phyloP scores from a whole-genome alignment of 805 yeast genomes.

The Lachancea lanzarotensis region DNA sequence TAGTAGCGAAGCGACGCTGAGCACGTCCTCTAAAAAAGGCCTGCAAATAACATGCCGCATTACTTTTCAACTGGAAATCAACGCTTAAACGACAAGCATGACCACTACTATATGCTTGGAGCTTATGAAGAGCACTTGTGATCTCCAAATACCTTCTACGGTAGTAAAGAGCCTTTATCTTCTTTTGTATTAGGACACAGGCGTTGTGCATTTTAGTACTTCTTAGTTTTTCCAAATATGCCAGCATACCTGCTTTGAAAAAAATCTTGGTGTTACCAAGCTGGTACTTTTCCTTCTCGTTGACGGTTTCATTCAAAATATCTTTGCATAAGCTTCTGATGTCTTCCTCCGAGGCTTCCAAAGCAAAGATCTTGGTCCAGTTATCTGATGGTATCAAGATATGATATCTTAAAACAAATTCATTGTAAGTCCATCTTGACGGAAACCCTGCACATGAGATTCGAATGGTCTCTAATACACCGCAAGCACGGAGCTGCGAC shows the following conservation, averaged over 20 bases:
- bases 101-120: slow-evolving; percentile 66
- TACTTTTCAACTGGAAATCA: slow-evolving; percentile 46
- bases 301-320: slow-evolving; percentile 58
- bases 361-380: slow-evolving; percentile 56
- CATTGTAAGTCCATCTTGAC: slow-evolving; percentile 89
- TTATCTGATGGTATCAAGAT: slow-evolving; percentile 66
- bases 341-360: slow-evolving; percentile 45
- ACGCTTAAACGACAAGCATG: slow-evolving; percentile 48
- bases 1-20: slow-evolving; percentile 37
- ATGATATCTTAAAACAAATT: slow-evolving; percentile 85
- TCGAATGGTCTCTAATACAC: slow-evolving; percentile 93
- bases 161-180: slow-evolving; percentile 57
- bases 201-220: slow-evolving; percentile 69
- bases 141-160: slow-evolving; percentile 55
- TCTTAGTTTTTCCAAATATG: slow-evolving; percentile 79
- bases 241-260: slow-evolving; percentile 95
- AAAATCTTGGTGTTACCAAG: slow-evolving; percentile 90
- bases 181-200: slow-evolving; percentile 81
- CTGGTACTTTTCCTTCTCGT: slow-evolving; percentile 68
- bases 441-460: slow-evolving; percentile 99
- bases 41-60: slow-evolving; percentile 69
- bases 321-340: slow-evolving; percentile 60
- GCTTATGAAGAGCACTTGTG: slow-evolving; percentile 44
- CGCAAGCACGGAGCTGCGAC: slow-evolving; percentile 94
- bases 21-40: slow-evolving; percentile 51